These are phyloP conservation scores for Peronospora destructor DNA, from an alignment of 352 stramenopile species.

Conservation along the genomic window DNA sequence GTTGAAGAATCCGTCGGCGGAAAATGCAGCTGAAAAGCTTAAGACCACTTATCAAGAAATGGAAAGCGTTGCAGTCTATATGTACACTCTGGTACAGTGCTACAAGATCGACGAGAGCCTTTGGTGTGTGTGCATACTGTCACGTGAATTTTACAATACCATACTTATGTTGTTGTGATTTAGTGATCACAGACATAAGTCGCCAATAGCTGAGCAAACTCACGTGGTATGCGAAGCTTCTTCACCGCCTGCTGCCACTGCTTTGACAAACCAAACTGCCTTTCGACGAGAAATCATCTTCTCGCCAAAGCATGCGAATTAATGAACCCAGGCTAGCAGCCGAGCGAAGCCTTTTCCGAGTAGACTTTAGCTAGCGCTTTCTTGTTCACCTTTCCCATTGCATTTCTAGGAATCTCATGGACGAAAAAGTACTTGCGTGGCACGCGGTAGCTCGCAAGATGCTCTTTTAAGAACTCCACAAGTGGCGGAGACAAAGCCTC, in stretches of 20 bases:
- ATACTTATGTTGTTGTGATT: conserved; percentile 12
- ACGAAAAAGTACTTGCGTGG: conserved; percentile 74
- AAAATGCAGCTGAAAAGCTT: conserved; percentile 7
- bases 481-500: conserved; percentile 30
- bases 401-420: conserved; percentile 85
- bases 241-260: not conserved
- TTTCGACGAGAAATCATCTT: conserved; percentile 23
- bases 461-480: conserved; percentile 44
- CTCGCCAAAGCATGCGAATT: conserved; percentile 22
- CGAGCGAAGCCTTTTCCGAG: conserved; percentile 11
- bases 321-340: not conserved
- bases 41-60: conserved; percentile 24
- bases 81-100: conserved; percentile 41
- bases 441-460: conserved; percentile 80
- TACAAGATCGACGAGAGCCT: conserved; percentile 40
- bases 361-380: conserved; percentile 66
- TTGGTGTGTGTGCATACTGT: conserved; percentile 19
- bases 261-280: conserved; percentile 10
- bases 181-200: conserved; percentile 4
- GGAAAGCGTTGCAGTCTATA: conserved; percentile 39
- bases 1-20: conserved; percentile 6
- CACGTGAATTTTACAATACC: not conserved
- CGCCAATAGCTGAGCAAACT: conserved; percentile 1
- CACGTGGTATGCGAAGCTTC: conserved; percentile 1
- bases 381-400: conserved; percentile 93